Base-by-base conservation (phyloP, 176 grass and related monocot genomes). In the Thalia dealbata region DNA sequence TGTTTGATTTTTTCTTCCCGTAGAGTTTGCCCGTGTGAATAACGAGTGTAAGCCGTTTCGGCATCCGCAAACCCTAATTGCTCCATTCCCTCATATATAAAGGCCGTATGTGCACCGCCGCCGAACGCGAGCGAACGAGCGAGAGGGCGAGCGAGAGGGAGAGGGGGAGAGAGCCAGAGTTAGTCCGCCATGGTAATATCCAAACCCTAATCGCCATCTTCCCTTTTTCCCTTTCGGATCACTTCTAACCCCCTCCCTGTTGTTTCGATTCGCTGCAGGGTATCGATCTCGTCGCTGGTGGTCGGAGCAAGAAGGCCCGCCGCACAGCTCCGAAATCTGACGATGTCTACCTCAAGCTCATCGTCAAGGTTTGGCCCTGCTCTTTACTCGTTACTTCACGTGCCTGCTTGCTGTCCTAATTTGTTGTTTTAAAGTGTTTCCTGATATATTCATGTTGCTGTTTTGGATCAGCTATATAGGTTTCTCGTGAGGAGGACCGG, bases 281-380 rank as follows among this genome's bases (percentile, higher is more conserved):
- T 35, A 65, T 65, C 62, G 62, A 65, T 65, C 27, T 30, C 62
- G 62, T 65, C 28, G 62, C 62, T 27, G 62, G 62, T 18, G 62
- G 62, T 35, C 62, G 62, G 27, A 65, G 62, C 62, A 65, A 65
- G 62, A 65, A 65, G 62, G 14, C 62, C 28, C 25, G 62, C 15
- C 62, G 62, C 28, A 65, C 62, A 10, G 62, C 62, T 14, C 28
- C 62, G 5, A 65, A 32, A 65, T 65, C 62, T 14, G 62, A 65
- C 62, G 62, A 65, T 65, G 62, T 65, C 12, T 65, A 65, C 28
- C 62, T 65, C 14, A 65, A 65, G n/a, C 62, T 32, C 14, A 26
- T 65, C 26, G 62, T 65, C 12, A 65, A 32, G 62, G 62, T 65
- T 16, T 14, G 27, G 3, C 12, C 28, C 3, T 15, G 1, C 23